phyloP scores from a whole-genome alignment of 192 early-diverging fungal species.

The Chytriomyces sp. region DNA sequence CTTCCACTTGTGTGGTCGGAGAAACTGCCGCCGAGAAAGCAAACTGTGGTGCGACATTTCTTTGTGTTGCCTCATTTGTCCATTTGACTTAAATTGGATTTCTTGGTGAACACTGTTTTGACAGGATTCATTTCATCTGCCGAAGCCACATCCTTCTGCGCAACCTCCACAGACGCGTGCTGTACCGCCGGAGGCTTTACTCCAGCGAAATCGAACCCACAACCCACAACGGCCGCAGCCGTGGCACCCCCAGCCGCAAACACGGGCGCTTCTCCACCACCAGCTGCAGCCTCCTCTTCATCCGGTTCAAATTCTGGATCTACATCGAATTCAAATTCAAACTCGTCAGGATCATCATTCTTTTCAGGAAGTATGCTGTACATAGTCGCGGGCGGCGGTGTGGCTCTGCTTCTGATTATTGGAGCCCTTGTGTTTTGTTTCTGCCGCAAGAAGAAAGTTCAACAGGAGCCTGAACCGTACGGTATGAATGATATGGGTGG shows the following conservation, averaged over 20 bases:
- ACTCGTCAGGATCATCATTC: no score
- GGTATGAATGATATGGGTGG: background rate
- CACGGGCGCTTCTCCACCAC: background rate
- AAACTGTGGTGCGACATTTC: constrained; percentile 25
- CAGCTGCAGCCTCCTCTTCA: background rate
- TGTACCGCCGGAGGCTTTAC: constrained; percentile 4
- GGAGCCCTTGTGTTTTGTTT: constrained; percentile 1
- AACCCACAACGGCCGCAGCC: constrained; percentile 17
- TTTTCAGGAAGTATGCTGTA: constrained; percentile 10
- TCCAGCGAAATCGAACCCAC: background rate
- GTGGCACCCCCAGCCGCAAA: background rate
- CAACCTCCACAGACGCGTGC: background rate
- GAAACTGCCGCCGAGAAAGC: constrained; percentile 3
- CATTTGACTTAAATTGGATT: background rate
- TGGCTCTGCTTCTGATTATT: constrained; percentile 7
- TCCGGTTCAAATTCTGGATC: no score
- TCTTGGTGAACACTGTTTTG: background rate
- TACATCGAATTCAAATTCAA: no score
- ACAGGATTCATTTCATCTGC: background rate
- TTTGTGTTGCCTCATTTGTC: no score
- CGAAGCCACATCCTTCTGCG: background rate
- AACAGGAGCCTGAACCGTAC: background rate
- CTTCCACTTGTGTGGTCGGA: constrained; percentile 1
- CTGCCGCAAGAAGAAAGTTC: constrained; percentile 14
- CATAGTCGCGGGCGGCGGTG: constrained; percentile 22